Evolutionary conservation across 2,329 filamentous ascomycete species (phyloP), one percentile per base, ranked within the genome.

Genomic region (Sporothrix humicola): DNA sequence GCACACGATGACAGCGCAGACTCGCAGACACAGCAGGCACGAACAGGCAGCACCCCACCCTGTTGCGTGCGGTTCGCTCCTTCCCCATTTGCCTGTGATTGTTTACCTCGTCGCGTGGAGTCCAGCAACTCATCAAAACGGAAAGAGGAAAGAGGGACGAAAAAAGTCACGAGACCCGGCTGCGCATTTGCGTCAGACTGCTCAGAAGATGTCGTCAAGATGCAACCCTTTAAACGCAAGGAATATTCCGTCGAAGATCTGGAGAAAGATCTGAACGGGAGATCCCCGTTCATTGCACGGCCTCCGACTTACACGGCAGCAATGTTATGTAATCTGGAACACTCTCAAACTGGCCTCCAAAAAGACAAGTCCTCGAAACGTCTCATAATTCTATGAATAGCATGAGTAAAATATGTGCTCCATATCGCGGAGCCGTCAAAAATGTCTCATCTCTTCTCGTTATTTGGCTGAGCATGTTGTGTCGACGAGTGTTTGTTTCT

Each of bases 291-390:
- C n/a, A 17, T 61, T 15, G 31, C n/a, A 26, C 15, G 12, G 61
- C 26, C 61, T 44, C 42, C 42, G 20, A 66, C 61, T 66, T 48
- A 66, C 61, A 66, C 42, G 61, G 7, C 61, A 26, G 26, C 26
- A 26, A 3, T 48, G 61, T 48, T 66, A 66, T 66, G 61, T 66
- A 66, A 66, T 66, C 61, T 26, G 26, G 61, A 66, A 66, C 42
- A 66, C 8, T 12, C 8, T n/a, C 2, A 37, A 37, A 37, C 31
- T 37, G 31, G 31, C 31, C 31, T 37, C 31, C 31, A 37, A 37
- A 31, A 5, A 37, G 31, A 2, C 31, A 37, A 23, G 54, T 17
- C 12, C 42, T 48, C 20, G 12, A 44, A 17, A 7, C 2, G 31
- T 37, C 31, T 37, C 31, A 37, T 2, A 7, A 3, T 3, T 5